Evolutionary conservation across 305 asterid genomes (phyloP).

Genomic region (Fraxinus floribunda): DNA sequence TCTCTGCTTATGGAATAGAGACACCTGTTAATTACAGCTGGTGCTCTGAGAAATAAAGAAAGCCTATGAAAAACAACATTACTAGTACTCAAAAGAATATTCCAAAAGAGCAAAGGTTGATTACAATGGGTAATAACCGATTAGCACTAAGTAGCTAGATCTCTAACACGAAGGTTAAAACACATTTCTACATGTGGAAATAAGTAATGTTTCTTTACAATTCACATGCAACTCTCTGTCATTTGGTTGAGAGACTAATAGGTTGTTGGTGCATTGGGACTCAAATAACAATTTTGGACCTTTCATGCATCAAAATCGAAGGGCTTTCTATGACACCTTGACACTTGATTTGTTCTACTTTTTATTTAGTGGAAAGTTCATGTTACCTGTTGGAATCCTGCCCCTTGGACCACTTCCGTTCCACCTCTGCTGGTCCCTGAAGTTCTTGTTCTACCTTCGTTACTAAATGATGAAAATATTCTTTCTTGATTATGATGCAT

Average conservation of each 20-base stretch:
- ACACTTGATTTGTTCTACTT: neutral
- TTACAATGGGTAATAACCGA: neutral
- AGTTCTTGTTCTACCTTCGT: neutral
- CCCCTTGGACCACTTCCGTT: neutral
- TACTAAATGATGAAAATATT: neutral
- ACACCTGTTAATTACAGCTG: neutral
- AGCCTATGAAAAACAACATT: neutral
- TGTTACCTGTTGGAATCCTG: neutral
- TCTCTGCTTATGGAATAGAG: neutral
- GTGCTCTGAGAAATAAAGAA: neutral
- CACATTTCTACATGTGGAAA: neutral
- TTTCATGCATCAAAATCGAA: neutral
- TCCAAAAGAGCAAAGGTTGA: neutral
- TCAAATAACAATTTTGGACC: neutral
- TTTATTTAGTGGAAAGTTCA: neutral
- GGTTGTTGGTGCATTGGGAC: neutral
- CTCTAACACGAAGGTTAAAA: neutral
- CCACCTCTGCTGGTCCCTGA: neutral
- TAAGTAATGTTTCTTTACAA: neutral
- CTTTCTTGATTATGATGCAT: neutral
- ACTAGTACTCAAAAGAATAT: neutral
- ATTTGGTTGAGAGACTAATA: neutral
- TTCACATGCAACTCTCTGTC: neutral
- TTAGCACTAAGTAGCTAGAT: neutral
- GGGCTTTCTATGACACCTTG: neutral